Conservation (phyloP, 805 yeast genomes). For the Barnettozyma populi region DNA sequence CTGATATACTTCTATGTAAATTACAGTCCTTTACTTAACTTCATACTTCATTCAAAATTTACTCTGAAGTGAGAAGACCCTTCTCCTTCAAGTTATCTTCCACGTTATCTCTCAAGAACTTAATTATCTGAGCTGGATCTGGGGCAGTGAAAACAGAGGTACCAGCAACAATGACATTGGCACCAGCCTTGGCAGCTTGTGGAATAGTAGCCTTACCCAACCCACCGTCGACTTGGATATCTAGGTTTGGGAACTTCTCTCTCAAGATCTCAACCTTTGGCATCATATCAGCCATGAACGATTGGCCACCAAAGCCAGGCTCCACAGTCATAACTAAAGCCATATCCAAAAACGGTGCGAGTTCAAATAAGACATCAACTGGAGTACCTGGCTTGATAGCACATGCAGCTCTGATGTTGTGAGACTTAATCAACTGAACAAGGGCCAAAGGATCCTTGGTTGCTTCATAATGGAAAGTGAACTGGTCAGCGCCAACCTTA, state of each 20-base stretch:
- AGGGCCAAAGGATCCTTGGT: conserved; percentile 71
- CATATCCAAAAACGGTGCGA: conserved; percentile 82
- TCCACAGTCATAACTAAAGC: conserved; percentile 98
- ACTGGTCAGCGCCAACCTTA: conserved; percentile 91
- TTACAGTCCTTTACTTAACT: background rate
- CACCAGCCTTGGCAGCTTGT: conserved; percentile 93
- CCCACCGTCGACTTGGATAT: conserved; percentile 97
- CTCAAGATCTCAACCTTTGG: conserved; percentile 83
- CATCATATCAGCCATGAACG: conserved; percentile 95
- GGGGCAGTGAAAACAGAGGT: conserved; percentile 86
- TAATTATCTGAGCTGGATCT: conserved; percentile 72
- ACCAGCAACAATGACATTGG: conserved; percentile 97
- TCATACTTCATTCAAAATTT: background rate
- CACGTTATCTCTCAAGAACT: conserved; percentile 60
- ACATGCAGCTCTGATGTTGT: conserved; percentile 91
- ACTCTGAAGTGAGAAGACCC: conserved; percentile 30
- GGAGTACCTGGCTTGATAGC: conserved; percentile 93
- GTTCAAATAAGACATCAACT: conserved; percentile 71
- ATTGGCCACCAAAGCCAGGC: conserved; percentile 98
- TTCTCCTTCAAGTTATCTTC: conserved; percentile 38
- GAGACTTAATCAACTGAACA: conserved; percentile 65
- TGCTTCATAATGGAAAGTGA: conserved; percentile 94
- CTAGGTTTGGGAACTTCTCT: conserved; percentile 63
- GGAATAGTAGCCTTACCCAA: conserved; percentile 80
- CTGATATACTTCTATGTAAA: background rate